Evolutionary conservation across 768 basidiomycete genomes (phyloP), one percentile per base, ranked within the genome.

Genomic region (Mycena epipterygia): DNA sequence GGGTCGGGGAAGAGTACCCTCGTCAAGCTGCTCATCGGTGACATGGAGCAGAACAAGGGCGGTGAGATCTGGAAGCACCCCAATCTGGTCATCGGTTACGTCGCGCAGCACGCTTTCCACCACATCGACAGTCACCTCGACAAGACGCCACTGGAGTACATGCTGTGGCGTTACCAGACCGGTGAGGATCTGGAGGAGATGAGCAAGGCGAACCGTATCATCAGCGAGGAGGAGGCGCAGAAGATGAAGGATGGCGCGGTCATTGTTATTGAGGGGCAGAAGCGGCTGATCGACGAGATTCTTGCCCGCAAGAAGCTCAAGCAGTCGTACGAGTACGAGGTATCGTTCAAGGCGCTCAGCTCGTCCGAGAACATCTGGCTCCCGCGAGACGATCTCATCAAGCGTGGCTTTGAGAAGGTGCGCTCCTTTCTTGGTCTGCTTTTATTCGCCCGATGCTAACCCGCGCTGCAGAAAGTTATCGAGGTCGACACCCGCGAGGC

Each of bases 141-240:
- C 89, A 97, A 96, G 89, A 98, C 97, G 17, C 95, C 97, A 57
- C 92, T 98, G 76, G 97, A 98, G 86, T 98, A 98, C 89, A 96
- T 98, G 95, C 86, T 98, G 74, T 98, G 97, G 97, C 96, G 97
- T 85, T 98, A 98, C 91, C 97, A 98, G 89, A 98, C 97, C 68
- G 97, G 97, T 82, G 97, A 98, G 83, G 97, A 98, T 88, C 84
- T 98, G 81, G 97, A 98, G 85, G 97, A 98, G 87, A 89, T 98
- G 90, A 85, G 84, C 84, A 98, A 98, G 90, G 96, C 95, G 67
- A 91, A 83, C 82, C 93, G 95, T 74, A 87, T 92, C 83, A 94
- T 98, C 81, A 86, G 89, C 71, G 95, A 93, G 64, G 96, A 94
- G 81, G 97, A 98, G 83, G 83, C 85, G 71, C 82, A 94, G 86